A percentile compares a stretch with the other conserved stretches of the same genome.
These are phyloP conservation scores for Setomelanomma holmii DNA, from an alignment of 2,329 filamentous ascomycete genomes.

Conservation along the genomic window DNA sequence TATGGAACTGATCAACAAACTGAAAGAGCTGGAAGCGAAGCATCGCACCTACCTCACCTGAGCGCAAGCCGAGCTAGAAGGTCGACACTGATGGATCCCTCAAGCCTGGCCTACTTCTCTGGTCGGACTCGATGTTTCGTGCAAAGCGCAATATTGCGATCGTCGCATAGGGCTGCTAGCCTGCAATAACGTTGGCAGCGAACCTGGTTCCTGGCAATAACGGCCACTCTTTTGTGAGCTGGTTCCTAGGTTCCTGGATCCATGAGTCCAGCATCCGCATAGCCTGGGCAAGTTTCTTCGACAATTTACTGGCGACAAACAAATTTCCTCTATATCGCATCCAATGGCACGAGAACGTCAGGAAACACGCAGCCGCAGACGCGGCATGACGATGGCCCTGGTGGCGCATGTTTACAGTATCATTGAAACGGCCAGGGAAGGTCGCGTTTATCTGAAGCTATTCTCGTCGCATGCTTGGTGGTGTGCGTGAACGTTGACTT, in stretches of 20 bases:
- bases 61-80: background rate
- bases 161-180: background rate
- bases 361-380: background rate
- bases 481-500: background rate
- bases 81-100: background rate
- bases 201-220: background rate
- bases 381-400: background rate
- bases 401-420: background rate
- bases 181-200: background rate
- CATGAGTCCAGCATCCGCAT: background rate
- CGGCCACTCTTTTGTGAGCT: background rate
- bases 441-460: background rate
- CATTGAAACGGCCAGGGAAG: conserved; percentile 2
- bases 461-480: background rate
- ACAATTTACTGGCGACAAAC: conserved; percentile 4
- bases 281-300: background rate
- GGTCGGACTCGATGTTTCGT: background rate
- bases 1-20: too few relatives aligned
- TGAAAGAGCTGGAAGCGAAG: too few relatives aligned
- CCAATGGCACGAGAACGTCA: background rate
- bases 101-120: background rate
- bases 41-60: background rate
- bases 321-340: background rate
- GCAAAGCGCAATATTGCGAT: background rate
- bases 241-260: background rate